Evolutionary conservation across 306 rosid species (phyloP).

Genomic region (Arachis hypogaea): DNA sequence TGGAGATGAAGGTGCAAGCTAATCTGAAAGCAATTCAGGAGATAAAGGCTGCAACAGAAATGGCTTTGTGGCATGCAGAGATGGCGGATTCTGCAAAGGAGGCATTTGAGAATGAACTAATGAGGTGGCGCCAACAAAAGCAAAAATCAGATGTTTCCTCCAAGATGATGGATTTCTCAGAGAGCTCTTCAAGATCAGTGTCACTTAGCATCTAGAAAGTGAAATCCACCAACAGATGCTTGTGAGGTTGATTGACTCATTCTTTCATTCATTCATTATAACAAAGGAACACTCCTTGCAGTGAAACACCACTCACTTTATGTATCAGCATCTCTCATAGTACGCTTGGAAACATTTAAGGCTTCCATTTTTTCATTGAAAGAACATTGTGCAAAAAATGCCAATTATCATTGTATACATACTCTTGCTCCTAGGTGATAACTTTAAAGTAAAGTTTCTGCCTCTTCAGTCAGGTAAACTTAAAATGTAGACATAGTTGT

Average conservation of each 20-base stretch:
- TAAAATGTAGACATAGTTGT: conserved; percentile 9
- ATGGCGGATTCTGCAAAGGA: conserved; percentile 68
- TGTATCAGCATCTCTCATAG: conserved; percentile 32
- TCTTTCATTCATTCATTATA: too few species aligned
- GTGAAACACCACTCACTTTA: conserved; percentile 13
- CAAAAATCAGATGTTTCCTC: conserved; percentile 38
- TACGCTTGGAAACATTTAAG: conserved; percentile 20
- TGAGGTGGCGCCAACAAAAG: conserved; percentile 54
- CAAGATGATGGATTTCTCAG: conserved; percentile 6
- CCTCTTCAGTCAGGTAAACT: conserved; percentile 28
- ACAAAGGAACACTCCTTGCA: conserved; percentile 31
- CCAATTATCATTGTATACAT: conserved; percentile 27
- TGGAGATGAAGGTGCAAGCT: conserved; percentile 61
- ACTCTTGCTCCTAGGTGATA: conserved; percentile 8
- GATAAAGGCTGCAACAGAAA: conserved; percentile 62
- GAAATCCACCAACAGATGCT: conserved; percentile 15
- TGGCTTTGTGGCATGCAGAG: conserved; percentile 69
- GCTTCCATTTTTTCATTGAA: conserved; percentile 20
- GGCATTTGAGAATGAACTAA: conserved; percentile 62
- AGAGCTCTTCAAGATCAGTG: conserved; percentile 28
- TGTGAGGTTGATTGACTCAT: background rate
- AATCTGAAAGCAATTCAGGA: conserved; percentile 67
- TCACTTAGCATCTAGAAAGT: conserved; percentile 31
- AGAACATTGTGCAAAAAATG: conserved; percentile 37
- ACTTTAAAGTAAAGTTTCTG: conserved; percentile 15